phyloP scores from a whole-genome alignment of 1,139 yeast species.

The Scheffersomyces cryptocercus region DNA sequence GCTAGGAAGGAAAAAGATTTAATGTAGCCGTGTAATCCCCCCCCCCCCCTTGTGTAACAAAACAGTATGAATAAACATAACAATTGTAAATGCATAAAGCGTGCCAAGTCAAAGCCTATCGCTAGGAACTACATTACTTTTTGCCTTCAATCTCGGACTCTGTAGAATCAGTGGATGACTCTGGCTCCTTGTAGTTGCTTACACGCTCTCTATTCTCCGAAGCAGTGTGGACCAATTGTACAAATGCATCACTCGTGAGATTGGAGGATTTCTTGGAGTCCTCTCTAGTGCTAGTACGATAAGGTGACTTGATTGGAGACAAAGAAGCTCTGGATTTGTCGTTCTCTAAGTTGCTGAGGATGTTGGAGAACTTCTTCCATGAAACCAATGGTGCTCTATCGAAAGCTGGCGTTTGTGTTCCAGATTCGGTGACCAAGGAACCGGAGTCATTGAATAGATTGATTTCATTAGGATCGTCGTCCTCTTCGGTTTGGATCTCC shows the following conservation, averaged over 20 bases:
- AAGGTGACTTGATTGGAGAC: conserved; percentile 14
- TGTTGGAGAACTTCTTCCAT: conserved; percentile 27
- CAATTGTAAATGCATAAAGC: too few species aligned
- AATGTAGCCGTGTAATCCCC: too few species aligned
- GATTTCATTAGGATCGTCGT: conserved; percentile 55
- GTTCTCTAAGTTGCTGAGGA: conserved; percentile 15
- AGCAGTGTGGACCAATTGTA: conserved; percentile 75
- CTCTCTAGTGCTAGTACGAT: conserved; percentile 2
- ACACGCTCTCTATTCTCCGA: conserved; percentile 65
- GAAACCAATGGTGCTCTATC: conserved; percentile 5
- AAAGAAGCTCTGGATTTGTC: conserved; percentile 21
- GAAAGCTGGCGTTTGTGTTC: neutral
- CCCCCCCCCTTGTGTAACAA: too few species aligned
- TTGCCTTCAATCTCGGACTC: neutral
- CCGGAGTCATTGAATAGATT: conserved; percentile 37
- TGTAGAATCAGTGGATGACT: neutral
- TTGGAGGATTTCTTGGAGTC: conserved; percentile 2
- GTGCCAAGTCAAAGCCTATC: too few species aligned
- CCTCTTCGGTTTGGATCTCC: conserved; percentile 50
- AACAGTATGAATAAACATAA: too few species aligned
- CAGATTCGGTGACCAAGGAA: neutral
- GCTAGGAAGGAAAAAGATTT: too few species aligned
- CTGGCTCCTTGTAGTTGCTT: conserved; percentile 32
- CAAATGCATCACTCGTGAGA: conserved; percentile 48
- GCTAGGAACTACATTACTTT: too few species aligned